phyloP scores from a whole-genome alignment of 768 basidiomycete species.

The Steccherinum ochraceum region DNA sequence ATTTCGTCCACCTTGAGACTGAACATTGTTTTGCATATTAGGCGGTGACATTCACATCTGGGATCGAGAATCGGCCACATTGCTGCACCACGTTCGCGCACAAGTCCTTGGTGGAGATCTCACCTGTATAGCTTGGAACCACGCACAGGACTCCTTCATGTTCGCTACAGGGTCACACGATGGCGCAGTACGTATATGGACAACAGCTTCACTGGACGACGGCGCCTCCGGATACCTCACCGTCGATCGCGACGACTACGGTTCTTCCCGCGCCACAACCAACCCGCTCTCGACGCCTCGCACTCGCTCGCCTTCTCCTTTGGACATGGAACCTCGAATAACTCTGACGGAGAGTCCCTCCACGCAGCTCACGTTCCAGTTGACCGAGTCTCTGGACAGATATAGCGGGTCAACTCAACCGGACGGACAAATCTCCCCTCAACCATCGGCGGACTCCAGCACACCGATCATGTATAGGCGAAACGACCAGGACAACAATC shows the following conservation, averaged over 20 bases:
- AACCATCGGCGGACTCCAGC: background rate
- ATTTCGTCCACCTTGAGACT: background rate
- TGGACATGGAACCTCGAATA: constrained; percentile 2
- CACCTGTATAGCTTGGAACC: constrained; percentile 78
- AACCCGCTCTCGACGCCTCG: constrained; percentile 9
- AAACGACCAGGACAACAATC: background rate
- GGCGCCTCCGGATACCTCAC: background rate
- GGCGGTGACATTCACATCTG: constrained; percentile 83
- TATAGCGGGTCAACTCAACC: constrained; percentile 4
- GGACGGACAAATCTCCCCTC: background rate
- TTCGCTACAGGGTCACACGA: constrained; percentile 70
- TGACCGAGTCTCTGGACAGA: constrained; percentile 51
- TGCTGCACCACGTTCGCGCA: constrained; percentile 64
- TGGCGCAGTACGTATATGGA: constrained; percentile 70
- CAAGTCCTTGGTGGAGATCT: constrained; percentile 56
- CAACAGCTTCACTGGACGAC: constrained; percentile 13
- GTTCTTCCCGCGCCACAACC: constrained; percentile 6
- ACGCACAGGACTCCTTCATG: constrained; percentile 56
- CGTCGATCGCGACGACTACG: background rate
- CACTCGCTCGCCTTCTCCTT: constrained; percentile 8
- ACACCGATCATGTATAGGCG: background rate
- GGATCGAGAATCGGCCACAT: constrained; percentile 73
- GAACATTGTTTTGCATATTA: constrained; percentile 21
- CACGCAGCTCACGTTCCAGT: background rate
- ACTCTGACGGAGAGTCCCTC: constrained; percentile 12